Evolutionary conservation across 371 early-diverging fungal species (phyloP).

Genomic region (Haplosporangium sp.): DNA sequence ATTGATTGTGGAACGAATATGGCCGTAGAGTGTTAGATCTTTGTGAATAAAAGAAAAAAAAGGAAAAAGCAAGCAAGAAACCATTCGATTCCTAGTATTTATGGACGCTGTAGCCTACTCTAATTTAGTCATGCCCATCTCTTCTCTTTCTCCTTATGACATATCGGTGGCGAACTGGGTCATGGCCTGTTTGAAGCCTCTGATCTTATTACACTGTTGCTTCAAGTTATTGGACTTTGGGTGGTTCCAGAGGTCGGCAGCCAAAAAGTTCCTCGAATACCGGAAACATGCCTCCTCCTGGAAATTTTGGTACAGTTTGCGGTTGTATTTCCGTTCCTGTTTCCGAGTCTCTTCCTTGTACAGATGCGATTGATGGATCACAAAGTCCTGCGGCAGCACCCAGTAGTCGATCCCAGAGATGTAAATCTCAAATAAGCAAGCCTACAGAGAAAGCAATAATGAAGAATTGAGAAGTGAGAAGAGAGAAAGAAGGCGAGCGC

Average conservation of each 20-base stretch:
- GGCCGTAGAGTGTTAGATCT: not conserved
- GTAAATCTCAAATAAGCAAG: slow-evolving; percentile 74
- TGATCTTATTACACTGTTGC: slow-evolving; percentile 61
- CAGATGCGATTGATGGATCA: slow-evolving; percentile 75
- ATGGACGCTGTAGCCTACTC: not conserved
- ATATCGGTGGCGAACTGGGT: slow-evolving; percentile 6
- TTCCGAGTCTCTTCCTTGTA: slow-evolving; percentile 70
- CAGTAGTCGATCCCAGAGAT: slow-evolving; percentile 72
- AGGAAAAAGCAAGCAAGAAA: not conserved
- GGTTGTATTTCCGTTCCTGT: slow-evolving; percentile 75
- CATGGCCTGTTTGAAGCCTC: slow-evolving; percentile 39
- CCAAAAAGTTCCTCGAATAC: slow-evolving; percentile 65
- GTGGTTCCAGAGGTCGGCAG: slow-evolving; percentile 61
- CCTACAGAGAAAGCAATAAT: slow-evolving; percentile 27
- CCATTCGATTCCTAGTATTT: not conserved
- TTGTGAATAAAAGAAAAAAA: not conserved
- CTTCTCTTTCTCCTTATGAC: not conserved
- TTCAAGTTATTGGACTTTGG: slow-evolving; percentile 63
- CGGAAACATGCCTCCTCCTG: slow-evolving; percentile 74
- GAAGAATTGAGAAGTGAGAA: slow-evolving; percentile 1
- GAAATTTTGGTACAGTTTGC: slow-evolving; percentile 69
- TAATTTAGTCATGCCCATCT: no score
- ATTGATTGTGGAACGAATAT: not conserved
- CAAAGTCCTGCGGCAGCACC: slow-evolving; percentile 70
- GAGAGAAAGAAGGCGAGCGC: not conserved